Base-by-base conservation (phyloP, 306 rosid species). In the Coriaria nepalensis region DNA sequence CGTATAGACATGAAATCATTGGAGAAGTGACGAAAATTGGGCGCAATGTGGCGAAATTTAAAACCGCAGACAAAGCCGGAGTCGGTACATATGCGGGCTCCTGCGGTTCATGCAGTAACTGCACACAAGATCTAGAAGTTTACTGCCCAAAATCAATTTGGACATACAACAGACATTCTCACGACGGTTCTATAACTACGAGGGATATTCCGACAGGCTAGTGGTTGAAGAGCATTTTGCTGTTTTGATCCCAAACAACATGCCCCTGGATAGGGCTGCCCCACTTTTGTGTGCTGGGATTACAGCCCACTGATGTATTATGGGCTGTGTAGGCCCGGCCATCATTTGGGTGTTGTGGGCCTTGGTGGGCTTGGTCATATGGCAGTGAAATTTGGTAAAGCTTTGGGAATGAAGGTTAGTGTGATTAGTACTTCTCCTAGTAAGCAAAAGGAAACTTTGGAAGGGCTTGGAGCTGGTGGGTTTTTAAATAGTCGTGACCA, bases 291-390 rank as follows among this genome's bases (percentile, higher is more conserved):
- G 68, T 9, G 68, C 62, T 14, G 68, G 68, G 40, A 47, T 63
- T 63, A 55, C 34, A 63, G 62, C 50, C 68, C 56, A 34, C 48
- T 63, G 68, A 40, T n/a, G 48, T 55, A 40, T 11, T 63, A 10
- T 42, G 68, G 55, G 12, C 56, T 63, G n/a, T 55, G 55, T 9
- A 63, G 48, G 59, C 68, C 68, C 7, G 68, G 62, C 5, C 7
- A 53, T 55, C 56, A 46, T 0, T 39, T 63, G 5, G 68, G 68
- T 8, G 67, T 61, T 10, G 67, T 52, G 11, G 67, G 67, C 40
- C 66, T 61, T 4, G 66, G 66, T 10, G 68, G 68, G 11, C 43
- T 62, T 4, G 68, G 68, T 35, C 68, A 63, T 35, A 44, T 55
- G 0, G 68, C 68, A 0, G 62, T 63, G 37, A 63, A 63, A 34